These are phyloP conservation scores for Penicillium sp. DNA, from an alignment of 2,329 filamentous ascomycete genomes.

Conservation along the genomic window DNA sequence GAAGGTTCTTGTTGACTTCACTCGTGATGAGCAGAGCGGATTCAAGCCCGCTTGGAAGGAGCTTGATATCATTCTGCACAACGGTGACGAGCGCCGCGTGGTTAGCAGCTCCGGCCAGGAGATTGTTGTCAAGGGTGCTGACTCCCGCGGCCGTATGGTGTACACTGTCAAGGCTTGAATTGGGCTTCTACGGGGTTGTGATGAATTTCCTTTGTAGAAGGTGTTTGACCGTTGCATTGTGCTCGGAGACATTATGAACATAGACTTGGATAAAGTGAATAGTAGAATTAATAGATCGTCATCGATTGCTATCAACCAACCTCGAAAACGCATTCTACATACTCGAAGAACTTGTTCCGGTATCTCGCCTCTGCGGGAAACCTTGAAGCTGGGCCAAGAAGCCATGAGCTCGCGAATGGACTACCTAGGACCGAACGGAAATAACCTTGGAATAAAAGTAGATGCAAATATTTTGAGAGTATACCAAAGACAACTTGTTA, in stretches of 20 bases:
- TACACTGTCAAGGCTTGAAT: constrained; percentile 29
- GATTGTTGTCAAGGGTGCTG: constrained; percentile 29
- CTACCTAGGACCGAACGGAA: too few species aligned
- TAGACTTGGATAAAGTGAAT: constrained; percentile 3
- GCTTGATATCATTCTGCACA: constrained; percentile 51
- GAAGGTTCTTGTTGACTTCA: constrained; percentile 46
- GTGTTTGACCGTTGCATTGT: background rate
- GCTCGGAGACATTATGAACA: constrained; percentile 3
- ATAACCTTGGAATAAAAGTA: background rate
- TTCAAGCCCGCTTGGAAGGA: constrained; percentile 53
- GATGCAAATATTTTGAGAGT: background rate
- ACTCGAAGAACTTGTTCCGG: too few species aligned
- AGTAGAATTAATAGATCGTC: constrained; percentile 3
- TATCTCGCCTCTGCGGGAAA: too few species aligned
- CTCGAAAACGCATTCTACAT: too few species aligned
- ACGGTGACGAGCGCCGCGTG: constrained; percentile 49
- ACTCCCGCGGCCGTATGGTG: constrained; percentile 28
- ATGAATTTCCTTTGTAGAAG: background rate
- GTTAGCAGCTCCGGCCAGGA: constrained; percentile 31
- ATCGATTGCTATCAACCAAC: background rate
- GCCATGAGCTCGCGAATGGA: too few species aligned
- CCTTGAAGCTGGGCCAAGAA: too few species aligned
- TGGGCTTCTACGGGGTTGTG: background rate
- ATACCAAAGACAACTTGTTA: constrained; percentile 19
- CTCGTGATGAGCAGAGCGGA: constrained; percentile 36